Evolutionary conservation across 306 rosid genomes (phyloP).

Genomic region (Dicorynia guianensis): DNA sequence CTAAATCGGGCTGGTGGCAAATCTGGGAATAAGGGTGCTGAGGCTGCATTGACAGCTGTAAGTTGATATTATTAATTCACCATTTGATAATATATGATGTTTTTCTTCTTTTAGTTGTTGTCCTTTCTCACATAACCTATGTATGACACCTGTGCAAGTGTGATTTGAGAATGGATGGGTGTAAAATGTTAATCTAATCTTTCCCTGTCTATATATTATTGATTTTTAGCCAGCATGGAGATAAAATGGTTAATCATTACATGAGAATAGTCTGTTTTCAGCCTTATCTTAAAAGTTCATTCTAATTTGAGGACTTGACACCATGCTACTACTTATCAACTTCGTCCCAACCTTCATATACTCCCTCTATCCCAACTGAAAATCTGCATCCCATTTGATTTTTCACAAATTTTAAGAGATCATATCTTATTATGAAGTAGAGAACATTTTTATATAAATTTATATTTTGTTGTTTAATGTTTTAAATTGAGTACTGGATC

Average conservation of each 20-base stretch:
- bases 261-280: neutral
- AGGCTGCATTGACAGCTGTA: slow-evolving; percentile 94
- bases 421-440: too few relatives aligned
- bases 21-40: slow-evolving; percentile 94
- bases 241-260: neutral
- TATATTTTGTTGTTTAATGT: too few relatives aligned
- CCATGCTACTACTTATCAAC: slow-evolving; percentile 16
- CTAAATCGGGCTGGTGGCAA: slow-evolving; percentile 95
- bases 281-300: slow-evolving; percentile 7
- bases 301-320: slow-evolving; percentile 7
- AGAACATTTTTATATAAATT: too few relatives aligned
- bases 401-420: too few relatives aligned
- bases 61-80: slow-evolving; percentile 47
- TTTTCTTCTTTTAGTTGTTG: neutral
- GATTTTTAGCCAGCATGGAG: neutral
- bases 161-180: slow-evolving; percentile 3
- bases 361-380: too few relatives aligned
- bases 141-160: neutral
- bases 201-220: neutral
- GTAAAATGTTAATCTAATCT: neutral
- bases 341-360: neutral
- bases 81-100: slow-evolving; percentile 25
- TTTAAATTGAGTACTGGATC: too few relatives aligned
- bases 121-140: neutral
- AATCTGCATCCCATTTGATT: too few relatives aligned